Percentiles rank a stretch among this genome's conserved stretches.
Evolutionary conservation across 2,329 filamentous ascomycete genomes (phyloP).

Genomic region (Beauveria medogensis): DNA sequence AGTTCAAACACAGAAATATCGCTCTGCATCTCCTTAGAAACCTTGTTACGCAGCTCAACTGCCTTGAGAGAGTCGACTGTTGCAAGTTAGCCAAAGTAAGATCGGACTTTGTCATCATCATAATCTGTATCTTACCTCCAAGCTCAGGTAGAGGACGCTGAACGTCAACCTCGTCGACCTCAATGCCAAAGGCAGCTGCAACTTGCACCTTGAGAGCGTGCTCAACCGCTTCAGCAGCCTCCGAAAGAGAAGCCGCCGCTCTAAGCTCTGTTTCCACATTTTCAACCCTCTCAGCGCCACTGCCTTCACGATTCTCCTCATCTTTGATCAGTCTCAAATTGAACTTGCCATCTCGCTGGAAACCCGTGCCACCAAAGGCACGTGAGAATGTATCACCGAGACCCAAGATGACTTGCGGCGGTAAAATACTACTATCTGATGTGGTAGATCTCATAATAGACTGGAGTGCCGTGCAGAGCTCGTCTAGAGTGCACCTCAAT

Average conservation of each 20-base stretch:
- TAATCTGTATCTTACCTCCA: constrained; percentile 1
- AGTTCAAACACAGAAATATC: constrained; percentile 11
- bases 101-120: not conserved
- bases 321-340: constrained; percentile 1
- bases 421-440: not conserved
- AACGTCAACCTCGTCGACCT: constrained; percentile 7
- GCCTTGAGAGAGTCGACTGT: constrained; percentile 11
- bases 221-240: constrained; percentile 4
- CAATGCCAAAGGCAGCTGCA: not conserved
- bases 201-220: constrained; percentile 1
- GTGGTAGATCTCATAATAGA: constrained; percentile 9
- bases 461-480: not conserved
- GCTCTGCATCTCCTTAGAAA: constrained; percentile 8
- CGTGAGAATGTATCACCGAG: not conserved
- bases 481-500: not conserved
- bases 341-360: constrained; percentile 4
- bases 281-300: not conserved
- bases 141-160: constrained; percentile 4
- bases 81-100: not conserved
- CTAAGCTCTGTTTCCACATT: not conserved
- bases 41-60: constrained; percentile 8
- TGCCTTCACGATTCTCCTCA: not conserved
- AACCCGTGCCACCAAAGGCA: not conserved
- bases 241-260: not conserved
- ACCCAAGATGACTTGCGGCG: constrained; percentile 9